These are phyloP conservation scores for Kodamaea fungicola DNA, from an alignment of 1,139 yeast genomes.

Conservation along the genomic window DNA sequence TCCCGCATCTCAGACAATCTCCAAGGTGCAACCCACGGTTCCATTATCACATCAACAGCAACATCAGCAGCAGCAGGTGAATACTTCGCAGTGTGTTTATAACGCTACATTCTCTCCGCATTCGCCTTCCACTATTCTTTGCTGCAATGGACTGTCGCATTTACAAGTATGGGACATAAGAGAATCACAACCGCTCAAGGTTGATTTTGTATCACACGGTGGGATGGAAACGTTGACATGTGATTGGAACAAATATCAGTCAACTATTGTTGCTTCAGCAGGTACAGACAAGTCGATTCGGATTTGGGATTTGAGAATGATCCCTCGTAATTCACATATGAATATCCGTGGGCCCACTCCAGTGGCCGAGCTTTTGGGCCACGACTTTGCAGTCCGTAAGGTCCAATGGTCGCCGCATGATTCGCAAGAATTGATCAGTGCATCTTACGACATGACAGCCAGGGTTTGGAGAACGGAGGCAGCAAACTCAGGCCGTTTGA, in stretches of 20 bases:
- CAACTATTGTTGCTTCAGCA: conserved; percentile 75
- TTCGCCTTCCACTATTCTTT: conserved; percentile 64
- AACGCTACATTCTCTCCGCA: conserved; percentile 86
- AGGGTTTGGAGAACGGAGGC: conserved; percentile 79
- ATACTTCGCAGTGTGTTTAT: conserved; percentile 59
- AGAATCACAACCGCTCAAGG: conserved; percentile 56
- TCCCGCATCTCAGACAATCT: conserved; percentile 27
- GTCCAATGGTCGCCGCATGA: conserved; percentile 89
- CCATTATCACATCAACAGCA: conserved; percentile 31
- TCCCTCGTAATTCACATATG: conserved; percentile 33
- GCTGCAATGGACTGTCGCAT: conserved; percentile 79
- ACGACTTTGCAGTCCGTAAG: conserved; percentile 81
- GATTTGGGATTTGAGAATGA: conserved; percentile 85
- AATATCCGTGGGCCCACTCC: conserved; percentile 63
- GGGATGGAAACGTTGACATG: conserved; percentile 78
- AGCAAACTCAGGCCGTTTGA: conserved; percentile 48
- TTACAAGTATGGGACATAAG: conserved; percentile 85
- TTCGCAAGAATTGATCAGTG: conserved; percentile 64
- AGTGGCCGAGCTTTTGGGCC: conserved; percentile 76
- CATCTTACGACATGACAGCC: conserved; percentile 91
- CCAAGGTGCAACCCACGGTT: conserved; percentile 11
- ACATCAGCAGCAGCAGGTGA: conserved; percentile 25
- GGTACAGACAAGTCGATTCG: conserved; percentile 85
- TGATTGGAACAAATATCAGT: conserved; percentile 89
- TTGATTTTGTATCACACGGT: conserved; percentile 66